A percentile compares a stretch with the other conserved stretches of the same genome.
These are phyloP conservation scores for Torrubiella hemipterigena DNA, from an alignment of 2,329 filamentous ascomycete species.

Conservation along the genomic window DNA sequence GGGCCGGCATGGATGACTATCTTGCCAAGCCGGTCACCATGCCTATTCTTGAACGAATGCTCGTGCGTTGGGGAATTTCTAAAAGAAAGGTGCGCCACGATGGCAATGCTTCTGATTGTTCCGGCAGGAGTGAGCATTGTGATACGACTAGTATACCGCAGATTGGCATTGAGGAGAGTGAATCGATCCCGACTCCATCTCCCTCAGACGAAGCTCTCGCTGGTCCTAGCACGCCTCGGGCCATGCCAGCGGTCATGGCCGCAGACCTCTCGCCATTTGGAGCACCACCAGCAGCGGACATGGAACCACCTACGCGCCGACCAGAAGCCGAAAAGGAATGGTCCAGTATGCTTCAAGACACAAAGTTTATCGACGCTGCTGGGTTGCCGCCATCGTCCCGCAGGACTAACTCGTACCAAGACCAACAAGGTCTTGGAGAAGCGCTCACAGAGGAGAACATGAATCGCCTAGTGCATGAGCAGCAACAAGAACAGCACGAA, in stretches of 20 bases:
- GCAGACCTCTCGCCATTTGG: constrained; percentile 31
- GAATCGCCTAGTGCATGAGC: constrained; percentile 25
- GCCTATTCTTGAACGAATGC: constrained; percentile 55
- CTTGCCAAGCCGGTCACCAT: constrained; percentile 63
- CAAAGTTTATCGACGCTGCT: constrained; percentile 33
- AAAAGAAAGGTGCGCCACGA: constrained; percentile 15
- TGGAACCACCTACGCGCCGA: constrained; percentile 19
- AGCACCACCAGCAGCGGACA: constrained; percentile 16
- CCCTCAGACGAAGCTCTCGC: constrained; percentile 16
- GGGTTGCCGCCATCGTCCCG: constrained; percentile 21
- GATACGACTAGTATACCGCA: constrained; percentile 28
- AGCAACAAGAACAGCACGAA: constrained; percentile 1
- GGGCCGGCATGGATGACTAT: constrained; percentile 67
- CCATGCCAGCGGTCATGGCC: constrained; percentile 22
- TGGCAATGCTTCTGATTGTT: constrained; percentile 28
- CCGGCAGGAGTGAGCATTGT: constrained; percentile 30
- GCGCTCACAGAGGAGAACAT: constrained; percentile 43
- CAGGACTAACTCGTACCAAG: constrained; percentile 21
- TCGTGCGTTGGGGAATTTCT: constrained; percentile 51
- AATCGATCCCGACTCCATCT: constrained; percentile 6
- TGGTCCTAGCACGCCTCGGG: constrained; percentile 27
- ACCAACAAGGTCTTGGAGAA: constrained; percentile 22
- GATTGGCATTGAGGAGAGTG: constrained; percentile 18
- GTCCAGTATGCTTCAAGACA: constrained; percentile 31
- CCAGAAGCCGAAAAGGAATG: constrained; percentile 26